Evolutionary conservation across 2,329 filamentous ascomycete species (phyloP).

Genomic region (Microdochium nivale): DNA sequence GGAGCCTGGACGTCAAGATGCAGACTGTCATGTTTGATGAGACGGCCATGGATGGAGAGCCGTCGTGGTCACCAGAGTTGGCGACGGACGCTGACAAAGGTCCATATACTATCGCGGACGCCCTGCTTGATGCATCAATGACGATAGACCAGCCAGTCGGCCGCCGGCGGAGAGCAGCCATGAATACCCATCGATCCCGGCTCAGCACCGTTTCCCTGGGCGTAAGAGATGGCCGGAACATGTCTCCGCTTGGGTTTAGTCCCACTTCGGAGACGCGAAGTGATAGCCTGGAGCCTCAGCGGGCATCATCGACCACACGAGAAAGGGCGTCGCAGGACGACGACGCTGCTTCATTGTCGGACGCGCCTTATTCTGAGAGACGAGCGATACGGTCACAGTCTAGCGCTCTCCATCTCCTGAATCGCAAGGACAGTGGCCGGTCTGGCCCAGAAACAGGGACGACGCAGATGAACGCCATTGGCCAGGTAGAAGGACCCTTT

Average conservation of each 20-base stretch:
- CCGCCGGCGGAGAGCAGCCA: conserved; percentile 40
- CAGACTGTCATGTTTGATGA: conserved; percentile 94
- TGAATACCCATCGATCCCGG: conserved; percentile 41
- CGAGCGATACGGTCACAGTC: conserved; percentile 45
- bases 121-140: conserved; percentile 83
- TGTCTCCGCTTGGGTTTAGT: conserved; percentile 15
- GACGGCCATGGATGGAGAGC: conserved; percentile 43
- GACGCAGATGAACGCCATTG: conserved; percentile 51
- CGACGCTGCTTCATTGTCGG: conserved; percentile 22
- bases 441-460: conserved; percentile 50
- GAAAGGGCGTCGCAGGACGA: conserved; percentile 23
- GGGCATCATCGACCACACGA: conserved; percentile 26
- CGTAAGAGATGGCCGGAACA: conserved; percentile 22
- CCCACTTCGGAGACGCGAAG: conserved; percentile 15
- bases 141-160: conserved; percentile 65
- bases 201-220: conserved; percentile 28
- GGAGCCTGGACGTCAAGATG: conserved; percentile 66
- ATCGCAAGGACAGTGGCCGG: conserved; percentile 50
- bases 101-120: conserved; percentile 79
- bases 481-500: conserved; percentile 50
- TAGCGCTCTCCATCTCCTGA: conserved; percentile 51
- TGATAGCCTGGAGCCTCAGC: neutral
- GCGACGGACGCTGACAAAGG: conserved; percentile 26
- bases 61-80: conserved; percentile 20
- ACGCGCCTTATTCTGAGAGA: conserved; percentile 32